Evolutionary conservation across 768 basidiomycete genomes (phyloP).

Genomic region (Phaeotremella fagi): DNA sequence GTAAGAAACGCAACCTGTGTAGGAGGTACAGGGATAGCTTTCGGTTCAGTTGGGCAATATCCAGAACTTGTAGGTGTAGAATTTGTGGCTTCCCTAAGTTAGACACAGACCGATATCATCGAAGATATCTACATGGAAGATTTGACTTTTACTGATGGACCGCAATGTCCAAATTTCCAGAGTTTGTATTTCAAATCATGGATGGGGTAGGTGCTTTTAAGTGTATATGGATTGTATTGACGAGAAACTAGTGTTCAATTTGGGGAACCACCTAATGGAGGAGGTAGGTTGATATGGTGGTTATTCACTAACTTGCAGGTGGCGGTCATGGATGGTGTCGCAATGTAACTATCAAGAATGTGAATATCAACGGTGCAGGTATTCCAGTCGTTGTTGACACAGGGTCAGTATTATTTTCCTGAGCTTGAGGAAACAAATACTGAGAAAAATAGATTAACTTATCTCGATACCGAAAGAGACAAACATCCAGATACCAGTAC

Average conservation of each 20-base stretch:
- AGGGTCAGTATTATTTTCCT: slow-evolving; percentile 14
- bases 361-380: slow-evolving; percentile 26
- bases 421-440: no score
- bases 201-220: slow-evolving; percentile 17
- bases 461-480: background rate
- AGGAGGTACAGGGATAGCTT: slow-evolving; percentile 51
- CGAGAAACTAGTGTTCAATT: background rate
- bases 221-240: background rate
- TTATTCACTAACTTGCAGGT: background rate
- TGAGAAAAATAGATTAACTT: background rate
- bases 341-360: slow-evolving; percentile 27
- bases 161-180: slow-evolving; percentile 28
- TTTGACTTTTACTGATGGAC: slow-evolving; percentile 16
- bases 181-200: slow-evolving; percentile 37
- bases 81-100: no score
- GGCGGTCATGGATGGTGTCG: slow-evolving; percentile 28
- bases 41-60: slow-evolving; percentile 51
- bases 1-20: slow-evolving; percentile 50
- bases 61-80: slow-evolving; percentile 20
- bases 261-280: slow-evolving; percentile 30
- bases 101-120: slow-evolving; percentile 16
- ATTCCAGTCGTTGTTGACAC: slow-evolving; percentile 29
- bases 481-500: background rate
- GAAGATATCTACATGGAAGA: slow-evolving; percentile 26
- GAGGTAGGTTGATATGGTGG: slow-evolving; percentile 4